Base-by-base conservation (phyloP, 768 basidiomycete species). In the Tulasnella calospora region DNA sequence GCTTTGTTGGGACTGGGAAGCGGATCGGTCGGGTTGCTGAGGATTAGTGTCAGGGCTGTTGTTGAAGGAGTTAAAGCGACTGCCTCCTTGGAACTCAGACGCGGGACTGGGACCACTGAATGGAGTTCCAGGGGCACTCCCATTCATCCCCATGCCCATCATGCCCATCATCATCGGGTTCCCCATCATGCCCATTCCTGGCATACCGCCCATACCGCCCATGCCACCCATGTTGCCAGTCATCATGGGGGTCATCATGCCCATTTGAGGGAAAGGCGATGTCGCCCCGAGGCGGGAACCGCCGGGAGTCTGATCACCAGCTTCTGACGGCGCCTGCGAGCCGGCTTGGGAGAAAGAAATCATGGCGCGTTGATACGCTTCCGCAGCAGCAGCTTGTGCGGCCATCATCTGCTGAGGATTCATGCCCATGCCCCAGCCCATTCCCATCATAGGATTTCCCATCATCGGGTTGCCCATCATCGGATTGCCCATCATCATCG, bases 391-490 rank as follows among this genome's bases (percentile, higher is more conserved):
- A 82, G 93, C 92, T 27, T 83, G 82, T 21, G 94, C 94, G 6
- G 93, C 94, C 82, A 92, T 92, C 90, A 94, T 89, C 81, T 94
- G 93, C 83, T 86, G 79, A 0, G 86, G 83, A 85, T 88, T 87
- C 83, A 84, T 83, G 13, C 75, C 77, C 55, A 69, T 71, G 10
- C 79, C 78, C 80, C 82, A 27, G 86, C 85, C 78, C 83, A 87
- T 57, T 84, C 86, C 85, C 86, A 88, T 88, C 88, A 88, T 88
- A 70, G 91, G 91, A 71, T 75, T 79, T 21, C 70, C 79, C 80
- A 79, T 78, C 81, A 79, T 80, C 74, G 74, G 78, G 17, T 55
- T 79, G 27, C 77, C 69, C 74, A 80, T 78, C 61, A 79, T 57
- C 10, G 71, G 71, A 27, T 72, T 72, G 51, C 77, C 73, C 79